Evolutionary conservation across 2,329 filamentous ascomycete species (phyloP), one percentile per base, ranked within the genome.

Genomic region (Pyrenophora graminea): DNA sequence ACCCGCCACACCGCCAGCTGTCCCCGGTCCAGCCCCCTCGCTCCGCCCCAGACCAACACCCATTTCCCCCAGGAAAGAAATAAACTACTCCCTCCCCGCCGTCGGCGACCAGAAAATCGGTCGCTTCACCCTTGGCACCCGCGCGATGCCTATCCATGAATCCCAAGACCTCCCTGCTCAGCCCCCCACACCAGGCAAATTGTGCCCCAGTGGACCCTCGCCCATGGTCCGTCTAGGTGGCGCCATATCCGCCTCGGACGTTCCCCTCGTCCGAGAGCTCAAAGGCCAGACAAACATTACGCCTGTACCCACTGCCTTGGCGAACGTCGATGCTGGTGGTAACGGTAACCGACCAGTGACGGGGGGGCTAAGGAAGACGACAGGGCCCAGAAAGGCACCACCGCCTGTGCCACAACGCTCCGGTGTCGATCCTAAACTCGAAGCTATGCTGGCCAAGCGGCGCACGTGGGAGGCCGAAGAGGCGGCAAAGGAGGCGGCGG

Each of bases 121-220:
- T 10, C 61, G 51, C 36, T 56, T 56, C 53, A 59, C 38, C 15
- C 49, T 68, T 1, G 63, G 66, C 8, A 59, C 45, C 6, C 64
- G 66, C 6, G 53, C 51, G 2, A 51, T 56, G 19, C 66, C 66
- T 4, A 50, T 65, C 36, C 64, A 67, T 41, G 41, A 53, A 17
- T 64, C 64, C 1, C 63, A 68, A 25, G 58, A 64, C 6, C 40
- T 57, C 19, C 48, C 48, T 19, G 39, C 47, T 30, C 51, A 53
- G n/a, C 50, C 47, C 18, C 23, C 39, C 18, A 40, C 34, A 17
- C 39, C 55, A 8, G 36, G 38, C 7, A 51, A 46, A n/a, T 34
- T 32, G 10, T 45, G 39, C 9, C 58, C 53, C 17, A 38, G 32
- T 1, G 42, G 47, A 8, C 62, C 54, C 4, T 50, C 59, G 2